These are phyloP conservation scores for Phoma sp. DNA, from an alignment of 2,329 filamentous ascomycete genomes.

Conservation along the genomic window DNA sequence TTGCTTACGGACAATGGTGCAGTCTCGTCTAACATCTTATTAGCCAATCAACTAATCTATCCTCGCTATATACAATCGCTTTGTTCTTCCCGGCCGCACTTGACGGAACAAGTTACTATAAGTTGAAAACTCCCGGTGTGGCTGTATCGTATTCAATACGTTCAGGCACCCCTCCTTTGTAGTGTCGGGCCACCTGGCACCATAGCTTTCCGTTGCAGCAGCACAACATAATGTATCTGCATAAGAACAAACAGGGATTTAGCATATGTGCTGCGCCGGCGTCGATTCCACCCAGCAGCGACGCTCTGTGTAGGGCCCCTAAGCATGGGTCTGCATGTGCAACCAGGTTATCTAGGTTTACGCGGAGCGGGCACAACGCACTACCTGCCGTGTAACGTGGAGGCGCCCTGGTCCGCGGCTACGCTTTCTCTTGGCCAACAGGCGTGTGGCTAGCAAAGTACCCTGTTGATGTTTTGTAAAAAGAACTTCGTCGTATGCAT, in stretches of 20 bases:
- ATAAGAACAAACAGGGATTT: neutral
- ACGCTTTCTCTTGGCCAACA: neutral
- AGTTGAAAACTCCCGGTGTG: too few relatives aligned
- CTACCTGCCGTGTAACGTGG: slow-evolving; percentile 1
- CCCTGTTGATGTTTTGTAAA: too few relatives aligned
- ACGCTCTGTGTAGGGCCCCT: neutral
- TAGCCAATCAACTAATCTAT: neutral
- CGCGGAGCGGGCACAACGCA: neutral
- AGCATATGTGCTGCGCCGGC: neutral
- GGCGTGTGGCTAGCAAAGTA: neutral
- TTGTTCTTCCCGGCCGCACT: neutral
- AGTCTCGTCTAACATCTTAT: neutral
- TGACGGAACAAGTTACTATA: too few relatives aligned
- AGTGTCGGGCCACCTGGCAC: neutral
- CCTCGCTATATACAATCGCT: neutral
- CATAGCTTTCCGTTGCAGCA: neutral
- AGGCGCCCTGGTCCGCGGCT: neutral
- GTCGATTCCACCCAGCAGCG: neutral
- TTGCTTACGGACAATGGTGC: neutral
- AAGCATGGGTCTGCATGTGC: neutral
- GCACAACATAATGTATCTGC: neutral
- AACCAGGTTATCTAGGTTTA: neutral
- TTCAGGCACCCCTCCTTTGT: neutral
- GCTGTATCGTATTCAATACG: too few relatives aligned
- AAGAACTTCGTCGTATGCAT: too few relatives aligned